These are phyloP conservation scores for Sphagnurus paluster DNA, from an alignment of 1,284 basidiomycete genomes.

Conservation along the genomic window DNA sequence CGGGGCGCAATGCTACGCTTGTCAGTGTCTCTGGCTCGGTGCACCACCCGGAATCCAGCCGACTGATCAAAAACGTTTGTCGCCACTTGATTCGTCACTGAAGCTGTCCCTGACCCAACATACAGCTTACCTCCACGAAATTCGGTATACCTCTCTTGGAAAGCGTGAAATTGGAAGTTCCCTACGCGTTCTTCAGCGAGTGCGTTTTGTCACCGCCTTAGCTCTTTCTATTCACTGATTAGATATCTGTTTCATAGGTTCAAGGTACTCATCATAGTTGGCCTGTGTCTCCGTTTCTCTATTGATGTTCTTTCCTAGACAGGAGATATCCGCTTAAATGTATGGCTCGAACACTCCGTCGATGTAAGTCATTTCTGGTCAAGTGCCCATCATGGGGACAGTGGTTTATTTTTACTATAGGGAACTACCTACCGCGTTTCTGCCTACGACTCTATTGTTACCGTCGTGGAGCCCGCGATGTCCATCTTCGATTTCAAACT, in stretches of 20 bases:
- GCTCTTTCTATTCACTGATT: conserved; percentile 6
- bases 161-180: conserved; percentile 68
- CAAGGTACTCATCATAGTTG: conserved; percentile 45
- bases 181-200: conserved; percentile 84
- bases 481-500: conserved; percentile 82
- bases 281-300: conserved; percentile 7
- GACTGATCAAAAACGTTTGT: conserved; percentile 75
- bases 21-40: conserved; percentile 72
- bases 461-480: conserved; percentile 78
- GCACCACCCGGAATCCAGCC: conserved; percentile 65
- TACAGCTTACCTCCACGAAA: conserved; percentile 61
- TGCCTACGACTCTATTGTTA: conserved; percentile 80
- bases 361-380: conserved; percentile 49
- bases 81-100: neutral
- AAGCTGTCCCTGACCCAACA: conserved; percentile 7
- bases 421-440: conserved; percentile 59
- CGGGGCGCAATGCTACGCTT: conserved; percentile 75
- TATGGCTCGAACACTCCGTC: conserved; percentile 76
- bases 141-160: conserved; percentile 64
- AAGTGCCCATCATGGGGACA: conserved; percentile 7
- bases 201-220: conserved; percentile 42
- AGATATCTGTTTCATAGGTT: conserved; percentile 44
- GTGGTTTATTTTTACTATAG: conserved; percentile 30
- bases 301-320: conserved; percentile 43
- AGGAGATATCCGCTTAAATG: conserved; percentile 74